A percentile compares a stretch with the other conserved stretches of the same genome.
phyloP scores from a whole-genome alignment of 2,329 filamentous ascomycete genomes.

The Thelonectria blattea region DNA sequence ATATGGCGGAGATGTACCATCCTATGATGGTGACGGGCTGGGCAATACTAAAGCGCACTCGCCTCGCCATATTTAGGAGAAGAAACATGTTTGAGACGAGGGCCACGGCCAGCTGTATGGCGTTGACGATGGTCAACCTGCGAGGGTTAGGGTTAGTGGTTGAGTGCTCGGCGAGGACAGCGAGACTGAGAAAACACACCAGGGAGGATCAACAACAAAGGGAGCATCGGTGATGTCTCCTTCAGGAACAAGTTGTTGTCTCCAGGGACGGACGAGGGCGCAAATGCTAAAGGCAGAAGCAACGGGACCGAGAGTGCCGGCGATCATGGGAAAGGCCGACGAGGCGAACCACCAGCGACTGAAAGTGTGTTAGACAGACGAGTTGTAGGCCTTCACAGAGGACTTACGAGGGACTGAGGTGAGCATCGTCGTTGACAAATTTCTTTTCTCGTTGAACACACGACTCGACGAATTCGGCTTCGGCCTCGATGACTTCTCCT shows the following conservation, averaged over 20 bases:
- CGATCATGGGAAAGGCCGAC: slow-evolving; percentile 75
- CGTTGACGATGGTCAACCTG: slow-evolving; percentile 77
- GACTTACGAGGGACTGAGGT: slow-evolving; percentile 53
- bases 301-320: slow-evolving; percentile 83
- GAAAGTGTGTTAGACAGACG: slow-evolving; percentile 9
- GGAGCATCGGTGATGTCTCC: slow-evolving; percentile 55
- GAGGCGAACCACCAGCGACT: slow-evolving; percentile 70
- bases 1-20: slow-evolving; percentile 72
- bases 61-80: slow-evolving; percentile 83
- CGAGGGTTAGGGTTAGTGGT: neutral
- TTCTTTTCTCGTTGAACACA: slow-evolving; percentile 32
- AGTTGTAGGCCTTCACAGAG: neutral
- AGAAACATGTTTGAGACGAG: slow-evolving; percentile 81
- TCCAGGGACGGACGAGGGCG: slow-evolving; percentile 82
- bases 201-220: slow-evolving; percentile 71
- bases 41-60: slow-evolving; percentile 80
- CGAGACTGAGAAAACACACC: slow-evolving; percentile 52
- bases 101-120: slow-evolving; percentile 76
- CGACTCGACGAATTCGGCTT: slow-evolving; percentile 18
- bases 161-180: neutral
- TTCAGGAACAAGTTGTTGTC: slow-evolving; percentile 59
- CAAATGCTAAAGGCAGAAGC: slow-evolving; percentile 89
- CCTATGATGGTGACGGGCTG: slow-evolving; percentile 82
- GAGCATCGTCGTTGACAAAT: slow-evolving; percentile 48
- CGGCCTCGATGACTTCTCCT: slow-evolving; percentile 40